Conservation (phyloP, 2,329 filamentous ascomycete genomes). For the Sarocladium strictum region DNA sequence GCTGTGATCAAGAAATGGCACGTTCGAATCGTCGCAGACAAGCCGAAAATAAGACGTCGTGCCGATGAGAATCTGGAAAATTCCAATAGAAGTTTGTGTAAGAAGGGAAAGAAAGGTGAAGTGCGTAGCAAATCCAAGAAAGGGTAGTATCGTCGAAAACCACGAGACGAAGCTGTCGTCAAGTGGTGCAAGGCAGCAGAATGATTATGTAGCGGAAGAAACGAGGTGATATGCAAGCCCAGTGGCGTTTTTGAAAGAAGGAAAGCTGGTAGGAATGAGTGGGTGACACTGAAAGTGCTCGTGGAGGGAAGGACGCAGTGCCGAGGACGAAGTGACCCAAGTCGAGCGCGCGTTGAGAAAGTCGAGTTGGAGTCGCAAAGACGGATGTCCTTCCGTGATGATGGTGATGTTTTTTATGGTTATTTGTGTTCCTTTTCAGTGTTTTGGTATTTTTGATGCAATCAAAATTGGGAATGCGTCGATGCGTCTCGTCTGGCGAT, state of each 20-base stretch:
- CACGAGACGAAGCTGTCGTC: neutral
- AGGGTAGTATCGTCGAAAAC: conserved; percentile 6
- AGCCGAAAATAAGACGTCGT: conserved; percentile 4
- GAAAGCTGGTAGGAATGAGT: conserved; percentile 10
- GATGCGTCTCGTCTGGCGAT: conserved; percentile 10
- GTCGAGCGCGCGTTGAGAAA: neutral
- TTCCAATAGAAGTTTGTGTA: conserved; percentile 6
- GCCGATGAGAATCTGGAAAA: neutral
- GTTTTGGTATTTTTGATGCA: conserved; percentile 6
- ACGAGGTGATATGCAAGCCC: conserved; percentile 2
- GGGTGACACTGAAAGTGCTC: conserved; percentile 3
- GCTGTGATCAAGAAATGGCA: conserved; percentile 7
- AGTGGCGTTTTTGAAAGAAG: neutral
- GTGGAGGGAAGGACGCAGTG: conserved; percentile 6
- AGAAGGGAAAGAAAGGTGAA: conserved; percentile 10
- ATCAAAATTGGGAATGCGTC: conserved; percentile 8
- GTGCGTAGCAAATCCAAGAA: conserved; percentile 10
- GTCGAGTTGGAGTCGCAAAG: neutral
- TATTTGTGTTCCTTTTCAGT: neutral
- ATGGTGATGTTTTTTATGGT: neutral
- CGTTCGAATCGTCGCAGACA: conserved; percentile 9
- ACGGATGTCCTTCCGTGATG: neutral
- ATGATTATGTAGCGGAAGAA: conserved; percentile 6
- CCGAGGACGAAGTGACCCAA: neutral
- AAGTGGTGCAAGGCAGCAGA: conserved; percentile 4